Conservation (phyloP, 2,329 filamentous ascomycete genomes). For the Corniculantispora saksenae region DNA sequence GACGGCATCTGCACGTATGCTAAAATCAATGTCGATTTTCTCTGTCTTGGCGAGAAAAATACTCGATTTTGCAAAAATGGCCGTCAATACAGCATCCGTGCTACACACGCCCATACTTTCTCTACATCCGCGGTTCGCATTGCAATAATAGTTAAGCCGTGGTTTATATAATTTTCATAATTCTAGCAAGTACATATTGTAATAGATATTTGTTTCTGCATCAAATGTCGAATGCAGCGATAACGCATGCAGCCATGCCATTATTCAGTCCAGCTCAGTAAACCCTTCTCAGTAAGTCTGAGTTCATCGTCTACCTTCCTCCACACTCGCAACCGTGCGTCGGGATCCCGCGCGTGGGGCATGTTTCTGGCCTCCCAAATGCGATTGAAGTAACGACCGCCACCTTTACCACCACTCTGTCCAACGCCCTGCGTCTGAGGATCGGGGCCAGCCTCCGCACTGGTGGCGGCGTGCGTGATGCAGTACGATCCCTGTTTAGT, state of each 20-base stretch:
- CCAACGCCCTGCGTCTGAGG: slow-evolving; percentile 18
- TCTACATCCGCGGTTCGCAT: too few species aligned
- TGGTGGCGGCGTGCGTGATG: slow-evolving; percentile 19
- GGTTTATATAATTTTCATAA: too few species aligned
- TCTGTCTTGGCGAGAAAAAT: too few species aligned
- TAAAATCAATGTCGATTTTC: background rate
- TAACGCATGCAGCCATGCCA: too few species aligned
- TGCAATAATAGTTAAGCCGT: too few species aligned
- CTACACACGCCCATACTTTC: too few species aligned
- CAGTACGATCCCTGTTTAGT: slow-evolving; percentile 19
- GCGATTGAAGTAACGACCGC: slow-evolving; percentile 20
- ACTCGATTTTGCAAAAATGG: background rate
- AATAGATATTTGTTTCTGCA: too few species aligned
- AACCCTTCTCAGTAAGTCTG: slow-evolving; percentile 15
- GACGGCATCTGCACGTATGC: slow-evolving; percentile 4
- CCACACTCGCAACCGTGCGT: slow-evolving; percentile 17
- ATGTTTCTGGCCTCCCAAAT: slow-evolving; percentile 20
- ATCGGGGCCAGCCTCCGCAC: slow-evolving; percentile 12
- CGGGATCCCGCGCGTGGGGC: slow-evolving; percentile 15
- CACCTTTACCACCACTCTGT: slow-evolving; percentile 10
- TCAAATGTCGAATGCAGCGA: too few species aligned
- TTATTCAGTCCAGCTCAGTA: slow-evolving; percentile 18
- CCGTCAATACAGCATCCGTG: background rate
- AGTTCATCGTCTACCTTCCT: slow-evolving; percentile 22
- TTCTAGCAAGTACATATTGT: too few species aligned